phyloP scores from a whole-genome alignment of 1,284 basidiomycete genomes.

The Ustilago crameri region DNA sequence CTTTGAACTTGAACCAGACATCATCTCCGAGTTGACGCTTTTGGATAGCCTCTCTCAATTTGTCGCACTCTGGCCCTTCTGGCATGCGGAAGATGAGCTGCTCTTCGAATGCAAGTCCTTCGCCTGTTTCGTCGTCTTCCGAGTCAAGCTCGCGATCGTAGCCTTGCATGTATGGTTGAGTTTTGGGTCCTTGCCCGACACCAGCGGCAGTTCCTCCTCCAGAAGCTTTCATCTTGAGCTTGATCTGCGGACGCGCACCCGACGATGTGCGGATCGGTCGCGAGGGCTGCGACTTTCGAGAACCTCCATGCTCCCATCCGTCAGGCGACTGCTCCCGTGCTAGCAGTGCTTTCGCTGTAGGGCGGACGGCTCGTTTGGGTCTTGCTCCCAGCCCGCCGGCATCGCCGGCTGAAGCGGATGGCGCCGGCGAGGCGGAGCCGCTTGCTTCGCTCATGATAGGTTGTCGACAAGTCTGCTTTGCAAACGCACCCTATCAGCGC shows the following conservation, averaged over 20 bases:
- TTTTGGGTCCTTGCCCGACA: slow-evolving; percentile 59
- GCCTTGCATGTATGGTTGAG: slow-evolving; percentile 66
- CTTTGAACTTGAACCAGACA: slow-evolving; percentile 97
- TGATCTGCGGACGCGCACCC: slow-evolving; percentile 48
- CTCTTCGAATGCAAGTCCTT: slow-evolving; percentile 86
- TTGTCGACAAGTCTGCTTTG: neutral
- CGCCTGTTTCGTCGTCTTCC: slow-evolving; percentile 80
- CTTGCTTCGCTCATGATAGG: slow-evolving; percentile 32
- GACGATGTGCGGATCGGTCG: slow-evolving; percentile 43
- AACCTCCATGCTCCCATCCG: slow-evolving; percentile 46
- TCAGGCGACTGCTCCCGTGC: slow-evolving; percentile 50
- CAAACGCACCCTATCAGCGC: neutral
- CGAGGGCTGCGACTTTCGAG: slow-evolving; percentile 21
- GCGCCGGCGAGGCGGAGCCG: slow-evolving; percentile 35
- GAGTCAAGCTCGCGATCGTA: slow-evolving; percentile 91
- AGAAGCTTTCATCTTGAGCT: slow-evolving; percentile 50
- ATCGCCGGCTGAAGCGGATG: slow-evolving; percentile 5
- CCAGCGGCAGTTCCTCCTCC: slow-evolving; percentile 45
- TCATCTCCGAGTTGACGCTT: slow-evolving; percentile 81
- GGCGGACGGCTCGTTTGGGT: slow-evolving; percentile 42
- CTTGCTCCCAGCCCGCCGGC: slow-evolving; percentile 13
- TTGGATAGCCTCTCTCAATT: slow-evolving; percentile 74
- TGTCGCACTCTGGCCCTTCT: slow-evolving; percentile 74
- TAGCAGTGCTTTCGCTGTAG: slow-evolving; percentile 44
- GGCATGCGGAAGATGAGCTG: slow-evolving; percentile 95